phyloP scores from a whole-genome alignment of 176 grass and related monocot species.

The Elaeis guineensis region DNA sequence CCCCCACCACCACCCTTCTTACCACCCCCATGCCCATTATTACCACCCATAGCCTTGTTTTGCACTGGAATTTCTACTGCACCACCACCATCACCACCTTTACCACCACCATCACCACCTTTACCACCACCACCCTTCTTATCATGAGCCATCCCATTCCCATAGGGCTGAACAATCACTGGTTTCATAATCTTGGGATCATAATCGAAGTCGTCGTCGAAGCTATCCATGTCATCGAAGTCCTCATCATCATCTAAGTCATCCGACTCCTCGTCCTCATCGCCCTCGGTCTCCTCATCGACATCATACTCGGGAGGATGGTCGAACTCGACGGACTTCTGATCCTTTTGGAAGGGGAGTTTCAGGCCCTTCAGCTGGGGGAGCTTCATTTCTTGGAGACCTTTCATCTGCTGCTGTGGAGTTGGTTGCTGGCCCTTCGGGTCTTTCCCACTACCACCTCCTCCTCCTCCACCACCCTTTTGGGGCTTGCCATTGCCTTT shows the following conservation, averaged over 20 bases:
- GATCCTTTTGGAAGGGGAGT: constrained; percentile 47
- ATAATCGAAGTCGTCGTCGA: constrained; percentile 28
- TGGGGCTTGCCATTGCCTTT: too few relatives aligned
- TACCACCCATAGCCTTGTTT: constrained; percentile 26
- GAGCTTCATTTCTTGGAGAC: constrained; percentile 55
- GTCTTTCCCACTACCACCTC: too few relatives aligned
- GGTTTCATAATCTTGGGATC: constrained; percentile 49
- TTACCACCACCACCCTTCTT: constrained; percentile 46
- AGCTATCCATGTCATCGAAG: constrained; percentile 26
- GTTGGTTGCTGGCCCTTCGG: too few relatives aligned
- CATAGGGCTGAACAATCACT: constrained; percentile 6
- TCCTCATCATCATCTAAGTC: constrained; percentile 33
- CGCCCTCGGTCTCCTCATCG: constrained; percentile 40
- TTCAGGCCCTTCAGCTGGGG: constrained; percentile 50
- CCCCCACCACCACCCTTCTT: constrained; percentile 21
- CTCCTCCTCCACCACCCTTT: too few relatives aligned
- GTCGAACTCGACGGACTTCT: constrained; percentile 43
- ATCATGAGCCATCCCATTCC: constrained; percentile 20
- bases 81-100: constrained; percentile 37
- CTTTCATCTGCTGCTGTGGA: constrained; percentile 50
- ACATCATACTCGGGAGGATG: constrained; percentile 19
- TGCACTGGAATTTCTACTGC: constrained; percentile 15
- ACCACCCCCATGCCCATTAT: constrained; percentile 36
- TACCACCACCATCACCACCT: constrained; percentile 30
- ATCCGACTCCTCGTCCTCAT: constrained; percentile 50